Conservation (phyloP, 495 filamentous ascomycete genomes). For the Elasticomyces elasticus region DNA sequence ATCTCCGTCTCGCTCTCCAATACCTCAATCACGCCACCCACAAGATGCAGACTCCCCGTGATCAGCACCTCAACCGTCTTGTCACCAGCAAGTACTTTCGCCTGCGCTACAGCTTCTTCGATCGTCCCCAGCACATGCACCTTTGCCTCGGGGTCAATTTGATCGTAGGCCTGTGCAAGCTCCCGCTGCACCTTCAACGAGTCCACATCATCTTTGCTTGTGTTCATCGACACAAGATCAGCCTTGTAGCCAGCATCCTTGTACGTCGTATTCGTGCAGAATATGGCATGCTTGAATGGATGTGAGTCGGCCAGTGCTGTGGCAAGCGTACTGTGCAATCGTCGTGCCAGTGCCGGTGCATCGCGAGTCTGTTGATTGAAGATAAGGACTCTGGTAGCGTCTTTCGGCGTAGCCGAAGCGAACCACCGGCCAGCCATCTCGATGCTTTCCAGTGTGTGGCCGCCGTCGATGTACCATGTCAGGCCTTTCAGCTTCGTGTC, state of each 20-base stretch:
- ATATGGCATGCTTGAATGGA: constrained; percentile 71
- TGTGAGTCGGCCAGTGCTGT: constrained; percentile 41
- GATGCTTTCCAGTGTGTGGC: constrained; percentile 84
- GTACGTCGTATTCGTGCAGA: constrained; percentile 83
- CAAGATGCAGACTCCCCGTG: constrained; percentile 84
- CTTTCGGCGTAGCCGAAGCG: constrained; percentile 25
- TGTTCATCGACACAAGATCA: constrained; percentile 70
- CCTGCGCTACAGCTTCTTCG: constrained; percentile 70
- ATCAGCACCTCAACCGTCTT: constrained; percentile 39
- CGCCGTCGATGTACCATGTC: constrained; percentile 83
- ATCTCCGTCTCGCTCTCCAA: constrained; percentile 43
- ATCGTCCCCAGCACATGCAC: constrained; percentile 65
- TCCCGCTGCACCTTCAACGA: constrained; percentile 61
- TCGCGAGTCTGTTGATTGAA: constrained; percentile 93
- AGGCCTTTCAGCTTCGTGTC: constrained; percentile 46
- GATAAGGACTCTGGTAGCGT: constrained; percentile 54
- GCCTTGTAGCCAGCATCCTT: constrained; percentile 55
- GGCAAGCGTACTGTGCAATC: constrained; percentile 57
- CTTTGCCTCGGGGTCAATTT: constrained; percentile 50
- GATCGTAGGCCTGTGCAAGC: constrained; percentile 63
- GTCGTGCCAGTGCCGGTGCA: constrained; percentile 53
- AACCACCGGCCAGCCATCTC: constrained; percentile 76
- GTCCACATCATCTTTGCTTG: constrained; percentile 55
- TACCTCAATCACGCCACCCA: constrained; percentile 69
- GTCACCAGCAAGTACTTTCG: constrained; percentile 43